Evolutionary conservation across 1,139 yeast genomes (phyloP).

Genomic region (Saccharomyces hybrid): DNA sequence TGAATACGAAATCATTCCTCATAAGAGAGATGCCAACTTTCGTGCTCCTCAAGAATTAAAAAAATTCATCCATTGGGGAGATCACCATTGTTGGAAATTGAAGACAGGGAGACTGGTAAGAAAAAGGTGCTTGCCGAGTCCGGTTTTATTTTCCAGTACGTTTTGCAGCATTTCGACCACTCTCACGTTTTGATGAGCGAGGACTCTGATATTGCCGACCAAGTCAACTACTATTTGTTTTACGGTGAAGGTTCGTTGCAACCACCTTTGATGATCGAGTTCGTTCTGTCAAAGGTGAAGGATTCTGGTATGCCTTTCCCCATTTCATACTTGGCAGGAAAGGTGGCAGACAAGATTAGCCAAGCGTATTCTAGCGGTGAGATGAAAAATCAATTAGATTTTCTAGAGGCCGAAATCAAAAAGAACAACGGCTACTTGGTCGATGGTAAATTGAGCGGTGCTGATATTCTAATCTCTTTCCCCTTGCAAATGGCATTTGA

Average conservation of each 20-base stretch:
- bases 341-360: slow-evolving; percentile 40
- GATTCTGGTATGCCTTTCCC: slow-evolving; percentile 43
- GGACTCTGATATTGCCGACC: slow-evolving; percentile 33
- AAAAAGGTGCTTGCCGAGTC: slow-evolving; percentile 38
- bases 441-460: slow-evolving; percentile 50
- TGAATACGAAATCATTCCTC: slow-evolving; percentile 45
- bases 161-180: slow-evolving; percentile 39
- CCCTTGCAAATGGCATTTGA: slow-evolving; percentile 31
- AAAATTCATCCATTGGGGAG: slow-evolving; percentile 52
- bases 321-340: slow-evolving; percentile 36
- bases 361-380: slow-evolving; percentile 40
- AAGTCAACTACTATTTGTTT: slow-evolving; percentile 46
- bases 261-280: slow-evolving; percentile 41
- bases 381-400: slow-evolving; percentile 37
- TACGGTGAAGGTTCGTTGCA: slow-evolving; percentile 54
- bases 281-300: slow-evolving; percentile 38
- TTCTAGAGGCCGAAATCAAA: slow-evolving; percentile 37
- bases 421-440: slow-evolving; percentile 45
- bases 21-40: slow-evolving; percentile 38
- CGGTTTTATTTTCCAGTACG: slow-evolving; percentile 42
- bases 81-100: slow-evolving; percentile 47
- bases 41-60: slow-evolving; percentile 40
- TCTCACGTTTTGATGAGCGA: slow-evolving; percentile 29
- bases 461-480: slow-evolving; percentile 49
- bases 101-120: slow-evolving; percentile 35